These are phyloP conservation scores for Backusella parvicylindrica DNA, from an alignment of 192 early-diverging fungal species.

Conservation along the genomic window DNA sequence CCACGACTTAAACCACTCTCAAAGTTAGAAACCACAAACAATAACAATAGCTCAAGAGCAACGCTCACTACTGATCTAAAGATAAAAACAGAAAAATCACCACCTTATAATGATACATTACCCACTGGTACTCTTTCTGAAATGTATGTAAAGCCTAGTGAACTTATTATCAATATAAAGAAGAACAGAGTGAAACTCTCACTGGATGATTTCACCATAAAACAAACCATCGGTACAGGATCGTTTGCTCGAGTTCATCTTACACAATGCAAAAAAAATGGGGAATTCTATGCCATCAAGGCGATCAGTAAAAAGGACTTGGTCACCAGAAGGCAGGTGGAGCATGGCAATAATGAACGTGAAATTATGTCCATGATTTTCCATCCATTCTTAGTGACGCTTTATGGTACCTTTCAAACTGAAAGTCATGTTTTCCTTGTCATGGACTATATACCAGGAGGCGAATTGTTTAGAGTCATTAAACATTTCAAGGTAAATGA, in stretches of 20 bases:
- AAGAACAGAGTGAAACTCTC: neutral
- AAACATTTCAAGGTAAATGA: constrained; percentile 42
- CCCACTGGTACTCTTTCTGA: neutral
- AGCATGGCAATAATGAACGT: constrained; percentile 94
- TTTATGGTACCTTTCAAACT: constrained; percentile 90
- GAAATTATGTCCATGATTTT: constrained; percentile 76
- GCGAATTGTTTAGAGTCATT: constrained; percentile 78
- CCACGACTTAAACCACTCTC: constrained; percentile 1
- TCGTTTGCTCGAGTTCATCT: constrained; percentile 94
- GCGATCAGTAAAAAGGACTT: constrained; percentile 89
- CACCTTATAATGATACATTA: neutral
- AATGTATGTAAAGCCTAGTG: neutral
- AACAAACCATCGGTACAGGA: constrained; percentile 88
- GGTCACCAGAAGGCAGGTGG: constrained; percentile 88
- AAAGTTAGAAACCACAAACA: neutral
- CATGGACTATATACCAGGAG: constrained; percentile 91
- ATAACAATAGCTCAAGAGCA: neutral
- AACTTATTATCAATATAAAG: neutral
- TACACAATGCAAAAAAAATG: constrained; percentile 67
- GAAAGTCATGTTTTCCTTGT: constrained; percentile 83
- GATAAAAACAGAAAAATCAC: neutral
- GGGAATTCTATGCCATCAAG: constrained; percentile 91
- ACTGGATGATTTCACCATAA: constrained; percentile 68
- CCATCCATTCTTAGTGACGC: constrained; percentile 84
- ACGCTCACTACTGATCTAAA: neutral